Evolutionary conservation across 208 protist species (phyloP).

Genomic region (Trypanosoma cruzi): DNA sequence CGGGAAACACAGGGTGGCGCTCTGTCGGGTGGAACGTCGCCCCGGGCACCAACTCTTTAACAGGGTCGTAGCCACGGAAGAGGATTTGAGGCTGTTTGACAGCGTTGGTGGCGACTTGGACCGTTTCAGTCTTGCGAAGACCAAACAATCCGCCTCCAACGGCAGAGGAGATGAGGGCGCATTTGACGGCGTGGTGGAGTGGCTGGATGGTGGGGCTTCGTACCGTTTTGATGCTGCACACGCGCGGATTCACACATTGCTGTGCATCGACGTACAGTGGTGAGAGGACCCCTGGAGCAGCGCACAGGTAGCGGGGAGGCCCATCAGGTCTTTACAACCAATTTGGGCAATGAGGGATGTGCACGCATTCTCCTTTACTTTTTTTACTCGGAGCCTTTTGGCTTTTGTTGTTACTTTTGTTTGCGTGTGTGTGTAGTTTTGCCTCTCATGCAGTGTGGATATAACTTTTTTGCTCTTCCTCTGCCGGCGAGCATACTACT

Average conservation of each 20-base stretch:
- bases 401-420: too few relatives aligned
- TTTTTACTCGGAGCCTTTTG: too few relatives aligned
- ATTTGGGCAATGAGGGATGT: too few relatives aligned
- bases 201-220: conserved; percentile 13
- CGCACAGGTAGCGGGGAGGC: too few relatives aligned
- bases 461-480: too few relatives aligned
- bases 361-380: too few relatives aligned
- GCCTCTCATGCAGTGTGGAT: too few relatives aligned
- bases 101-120: conserved; percentile 10
- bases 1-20: conserved; percentile 1
- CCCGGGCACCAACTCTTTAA: conserved; percentile 10
- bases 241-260: conserved; percentile 19
- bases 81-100: conserved; percentile 22
- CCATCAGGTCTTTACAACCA: too few relatives aligned
- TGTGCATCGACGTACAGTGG: conserved; percentile 16
- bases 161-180: not conserved
- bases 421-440: too few relatives aligned
- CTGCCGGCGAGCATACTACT: too few relatives aligned
- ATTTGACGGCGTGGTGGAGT: conserved; percentile 28
- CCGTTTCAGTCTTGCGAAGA: not conserved
- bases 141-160: not conserved
- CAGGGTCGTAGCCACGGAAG: conserved; percentile 6
- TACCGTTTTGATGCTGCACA: conserved; percentile 20
- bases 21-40: conserved; percentile 20
- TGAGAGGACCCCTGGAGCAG: too few relatives aligned